Percentiles rank a stretch among this genome's conserved stretches.
phyloP scores from a whole-genome alignment of 306 rosid genomes.

The Benincasa hispida region DNA sequence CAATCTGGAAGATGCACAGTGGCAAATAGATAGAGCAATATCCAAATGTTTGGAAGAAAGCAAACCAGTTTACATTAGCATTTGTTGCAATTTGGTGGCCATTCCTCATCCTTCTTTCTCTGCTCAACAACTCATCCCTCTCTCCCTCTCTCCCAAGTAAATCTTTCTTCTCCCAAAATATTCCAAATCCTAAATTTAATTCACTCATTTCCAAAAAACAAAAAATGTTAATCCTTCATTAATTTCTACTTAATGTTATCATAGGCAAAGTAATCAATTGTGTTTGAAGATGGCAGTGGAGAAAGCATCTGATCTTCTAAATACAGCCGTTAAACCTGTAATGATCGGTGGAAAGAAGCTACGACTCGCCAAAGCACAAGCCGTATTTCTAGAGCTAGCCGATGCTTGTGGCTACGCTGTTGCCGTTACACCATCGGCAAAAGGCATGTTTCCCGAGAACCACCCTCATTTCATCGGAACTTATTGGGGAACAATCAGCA shows the following conservation, averaged over 20 bases:
- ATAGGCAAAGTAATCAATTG: not conserved
- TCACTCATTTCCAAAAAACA: too few relatives aligned
- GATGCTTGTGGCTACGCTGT: constrained; percentile 55
- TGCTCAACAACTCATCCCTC: constrained; percentile 54
- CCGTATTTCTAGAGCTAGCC: constrained; percentile 69
- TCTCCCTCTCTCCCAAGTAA: constrained; percentile 43
- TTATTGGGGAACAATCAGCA: constrained; percentile 71
- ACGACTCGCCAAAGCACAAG: constrained; percentile 43
- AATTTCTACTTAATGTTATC: not conserved
- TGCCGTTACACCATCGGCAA: constrained; percentile 82
- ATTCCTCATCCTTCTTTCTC: constrained; percentile 79
- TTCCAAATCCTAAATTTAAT: too few relatives aligned
- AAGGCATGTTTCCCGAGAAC: constrained; percentile 67
- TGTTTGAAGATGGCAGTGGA: constrained; percentile 66
- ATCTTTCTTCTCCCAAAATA: too few relatives aligned
- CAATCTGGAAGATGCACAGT: constrained; percentile 74
- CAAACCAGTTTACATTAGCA: constrained; percentile 85
- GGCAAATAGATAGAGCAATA: constrained; percentile 68
- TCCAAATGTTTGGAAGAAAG: constrained; percentile 71
- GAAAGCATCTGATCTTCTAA: constrained; percentile 56
- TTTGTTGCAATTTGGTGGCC: constrained; percentile 55
- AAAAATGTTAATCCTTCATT: too few relatives aligned
- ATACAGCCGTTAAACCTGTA: constrained; percentile 82
- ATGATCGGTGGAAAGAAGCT: constrained; percentile 80
- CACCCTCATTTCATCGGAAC: constrained; percentile 79